Conservation (phyloP, 768 basidiomycete species). For the Strobilomyces echinocephalus region DNA sequence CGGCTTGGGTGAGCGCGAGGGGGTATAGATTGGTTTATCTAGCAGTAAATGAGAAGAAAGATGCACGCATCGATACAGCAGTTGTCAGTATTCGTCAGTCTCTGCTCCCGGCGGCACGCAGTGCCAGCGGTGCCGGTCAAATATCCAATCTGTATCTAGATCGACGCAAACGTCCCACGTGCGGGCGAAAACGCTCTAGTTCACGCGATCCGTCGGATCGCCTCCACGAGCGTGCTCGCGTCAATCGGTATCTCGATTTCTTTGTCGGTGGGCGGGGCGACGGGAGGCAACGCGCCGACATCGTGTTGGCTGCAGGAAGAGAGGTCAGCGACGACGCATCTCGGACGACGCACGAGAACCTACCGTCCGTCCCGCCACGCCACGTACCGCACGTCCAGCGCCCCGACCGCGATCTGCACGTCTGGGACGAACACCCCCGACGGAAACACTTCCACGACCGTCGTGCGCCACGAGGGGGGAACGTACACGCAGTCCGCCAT, state of each 20-base stretch:
- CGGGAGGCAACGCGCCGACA: neutral
- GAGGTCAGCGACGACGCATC: neutral
- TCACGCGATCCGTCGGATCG: neutral
- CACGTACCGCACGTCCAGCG: neutral
- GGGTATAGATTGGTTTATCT: neutral
- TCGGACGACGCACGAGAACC: neutral
- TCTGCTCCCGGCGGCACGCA: neutral
- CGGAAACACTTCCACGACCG: constrained; percentile 1
- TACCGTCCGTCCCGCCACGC: constrained; percentile 3
- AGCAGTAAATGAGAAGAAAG: neutral
- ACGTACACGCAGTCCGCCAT: constrained; percentile 3
- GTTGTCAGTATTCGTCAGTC: neutral
- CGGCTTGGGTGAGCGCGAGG: too few species aligned
- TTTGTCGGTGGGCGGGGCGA: neutral
- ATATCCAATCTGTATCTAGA: neutral
- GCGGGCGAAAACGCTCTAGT: neutral
- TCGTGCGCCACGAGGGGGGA: neutral
- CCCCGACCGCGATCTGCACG: neutral
- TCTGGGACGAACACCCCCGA: constrained; percentile 2
- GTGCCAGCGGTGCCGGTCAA: neutral
- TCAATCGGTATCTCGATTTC: neutral
- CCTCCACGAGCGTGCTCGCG: neutral
- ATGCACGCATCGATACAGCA: neutral
- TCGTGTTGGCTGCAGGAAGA: neutral
- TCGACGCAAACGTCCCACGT: too few species aligned